phyloP scores from a whole-genome alignment of 768 basidiomycete species.

The Rhodotorula sphaerocarpa region DNA sequence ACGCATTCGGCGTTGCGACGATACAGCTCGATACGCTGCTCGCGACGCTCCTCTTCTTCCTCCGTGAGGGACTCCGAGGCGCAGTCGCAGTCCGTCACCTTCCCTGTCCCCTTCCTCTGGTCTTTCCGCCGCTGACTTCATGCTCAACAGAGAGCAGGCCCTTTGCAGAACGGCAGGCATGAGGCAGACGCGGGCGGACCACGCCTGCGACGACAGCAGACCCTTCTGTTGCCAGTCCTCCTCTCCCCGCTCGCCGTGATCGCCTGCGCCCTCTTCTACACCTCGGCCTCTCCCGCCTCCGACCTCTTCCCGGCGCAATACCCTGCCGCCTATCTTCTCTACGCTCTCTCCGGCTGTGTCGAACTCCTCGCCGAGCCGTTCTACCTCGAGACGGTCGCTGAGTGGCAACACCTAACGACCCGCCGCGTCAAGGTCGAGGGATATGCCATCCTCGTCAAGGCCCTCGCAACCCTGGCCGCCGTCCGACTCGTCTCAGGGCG shows the following conservation, averaged over 20 bases:
- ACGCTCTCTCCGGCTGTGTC: slow-evolving; percentile 62
- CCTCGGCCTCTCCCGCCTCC: slow-evolving; percentile 45
- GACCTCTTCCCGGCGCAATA: slow-evolving; percentile 54
- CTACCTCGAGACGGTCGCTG: slow-evolving; percentile 61
- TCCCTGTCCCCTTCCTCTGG: not conserved
- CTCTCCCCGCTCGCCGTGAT: slow-evolving; percentile 62
- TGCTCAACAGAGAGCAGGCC: not conserved
- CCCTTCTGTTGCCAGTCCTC: slow-evolving; percentile 40
- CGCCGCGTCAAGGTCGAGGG: slow-evolving; percentile 81
- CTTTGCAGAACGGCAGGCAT: not conserved
- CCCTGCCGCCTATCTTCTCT: slow-evolving; percentile 55
- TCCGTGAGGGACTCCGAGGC: slow-evolving; percentile 85
- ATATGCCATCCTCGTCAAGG: slow-evolving; percentile 58
- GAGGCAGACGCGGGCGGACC: not conserved
- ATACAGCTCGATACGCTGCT: slow-evolving; percentile 89
- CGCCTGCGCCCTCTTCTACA: slow-evolving; percentile 58
- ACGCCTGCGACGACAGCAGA: not conserved
- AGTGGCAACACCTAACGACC: slow-evolving; percentile 55
- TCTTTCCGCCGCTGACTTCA: no score
- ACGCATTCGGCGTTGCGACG: slow-evolving; percentile 75
- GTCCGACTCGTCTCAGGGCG: slow-evolving; percentile 50
- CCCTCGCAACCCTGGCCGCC: slow-evolving; percentile 60
- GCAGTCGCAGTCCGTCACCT: slow-evolving; percentile 59
- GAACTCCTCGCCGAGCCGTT: slow-evolving; percentile 78
- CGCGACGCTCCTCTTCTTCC: slow-evolving; percentile 82